Evolutionary conservation across 2,329 filamentous ascomycete species (phyloP).

Genomic region (Epichloe glyceriae): DNA sequence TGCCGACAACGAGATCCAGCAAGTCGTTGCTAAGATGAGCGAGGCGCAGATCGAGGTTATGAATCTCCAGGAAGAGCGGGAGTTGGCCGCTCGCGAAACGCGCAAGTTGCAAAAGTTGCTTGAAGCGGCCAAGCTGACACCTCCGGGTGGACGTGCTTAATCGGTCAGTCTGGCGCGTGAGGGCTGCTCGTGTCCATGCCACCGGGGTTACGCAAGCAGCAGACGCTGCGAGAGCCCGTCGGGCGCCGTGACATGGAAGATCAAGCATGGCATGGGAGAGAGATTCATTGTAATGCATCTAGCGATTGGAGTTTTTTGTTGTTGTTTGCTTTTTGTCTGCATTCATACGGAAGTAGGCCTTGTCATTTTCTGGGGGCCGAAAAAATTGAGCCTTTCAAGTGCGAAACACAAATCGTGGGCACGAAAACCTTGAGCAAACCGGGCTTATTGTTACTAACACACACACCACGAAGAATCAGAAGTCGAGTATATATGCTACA

Average conservation of each 20-base stretch:
- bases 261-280: not conserved
- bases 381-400: not conserved
- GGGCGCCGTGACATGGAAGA: not conserved
- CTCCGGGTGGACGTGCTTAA: conserved; percentile 13
- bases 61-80: conserved; percentile 62
- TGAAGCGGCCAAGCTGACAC: conserved; percentile 47
- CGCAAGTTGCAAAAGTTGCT: conserved; percentile 55
- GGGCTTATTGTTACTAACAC: not conserved
- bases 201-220: not conserved
- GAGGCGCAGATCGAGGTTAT: conserved; percentile 71
- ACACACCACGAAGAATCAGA: not conserved
- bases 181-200: not conserved
- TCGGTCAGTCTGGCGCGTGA: not conserved
- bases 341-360: conserved; percentile 9
- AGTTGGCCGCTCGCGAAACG: conserved; percentile 62
- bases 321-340: conserved; percentile 12
- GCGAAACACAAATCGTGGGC: not conserved
- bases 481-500: not conserved
- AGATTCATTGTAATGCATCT: conserved; percentile 18
- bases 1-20: conserved; percentile 64
- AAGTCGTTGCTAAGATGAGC: conserved; percentile 70
- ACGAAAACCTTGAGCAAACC: not conserved
- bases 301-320: conserved; percentile 25
- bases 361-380: conserved; percentile 2
- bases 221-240: not conserved